Evolutionary conservation across 768 basidiomycete genomes (phyloP).

Genomic region (Agaricus blazei): DNA sequence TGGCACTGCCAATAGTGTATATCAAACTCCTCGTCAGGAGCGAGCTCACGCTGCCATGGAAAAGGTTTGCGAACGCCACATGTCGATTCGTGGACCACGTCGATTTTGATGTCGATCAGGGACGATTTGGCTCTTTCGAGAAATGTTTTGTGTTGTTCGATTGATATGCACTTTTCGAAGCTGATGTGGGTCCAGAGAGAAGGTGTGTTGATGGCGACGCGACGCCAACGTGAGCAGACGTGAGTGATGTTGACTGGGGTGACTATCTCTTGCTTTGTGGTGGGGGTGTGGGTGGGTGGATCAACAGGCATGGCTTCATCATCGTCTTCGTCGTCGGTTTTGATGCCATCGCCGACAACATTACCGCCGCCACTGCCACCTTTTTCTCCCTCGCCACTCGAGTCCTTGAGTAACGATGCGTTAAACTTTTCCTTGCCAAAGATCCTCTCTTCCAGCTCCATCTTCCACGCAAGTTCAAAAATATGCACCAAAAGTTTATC

Average conservation of each 20-base stretch:
- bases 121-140: conserved; percentile 50
- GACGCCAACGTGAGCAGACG: conserved; percentile 58
- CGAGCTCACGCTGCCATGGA: conserved; percentile 12
- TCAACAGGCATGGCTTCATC: background rate
- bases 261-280: conserved; percentile 16
- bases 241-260: conserved; percentile 57
- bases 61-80: no score
- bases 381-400: no score
- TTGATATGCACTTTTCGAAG: conserved; percentile 34
- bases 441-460: conserved; percentile 28
- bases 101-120: conserved; percentile 50
- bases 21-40: conserved; percentile 7
- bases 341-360: no score
- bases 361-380: no score
- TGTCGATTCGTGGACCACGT: conserved; percentile 28
- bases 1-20: background rate
- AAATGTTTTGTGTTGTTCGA: conserved; percentile 37
- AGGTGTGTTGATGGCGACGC: conserved; percentile 45
- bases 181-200: conserved; percentile 50
- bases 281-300: no score
- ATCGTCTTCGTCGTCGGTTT: no score
- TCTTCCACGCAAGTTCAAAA: conserved; percentile 40
- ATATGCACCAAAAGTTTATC: conserved; percentile 54
- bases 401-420: no score
- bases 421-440: conserved; percentile 11